A percentile compares a stretch with the other conserved stretches of the same genome.
Evolutionary conservation across 352 stramenopile genomes (phyloP).

Genomic region (Phytophthora idaei): DNA sequence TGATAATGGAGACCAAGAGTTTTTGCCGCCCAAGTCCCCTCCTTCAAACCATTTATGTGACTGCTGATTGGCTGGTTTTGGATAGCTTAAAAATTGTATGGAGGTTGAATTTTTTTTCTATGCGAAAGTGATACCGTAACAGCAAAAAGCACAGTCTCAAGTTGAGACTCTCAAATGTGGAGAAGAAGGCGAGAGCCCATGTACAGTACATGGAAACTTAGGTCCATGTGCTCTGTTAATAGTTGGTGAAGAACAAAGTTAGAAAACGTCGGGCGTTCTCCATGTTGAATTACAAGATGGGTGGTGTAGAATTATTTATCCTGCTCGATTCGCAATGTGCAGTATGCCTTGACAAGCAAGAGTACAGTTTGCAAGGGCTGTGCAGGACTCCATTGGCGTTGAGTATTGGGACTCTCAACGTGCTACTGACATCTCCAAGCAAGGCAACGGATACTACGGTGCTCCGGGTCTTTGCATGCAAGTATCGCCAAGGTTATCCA

Average conservation of each 20-base stretch:
- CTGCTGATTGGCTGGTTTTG: constrained; percentile 6
- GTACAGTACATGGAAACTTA: too few relatives aligned
- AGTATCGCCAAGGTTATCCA: too few relatives aligned
- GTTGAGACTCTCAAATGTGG: neutral
- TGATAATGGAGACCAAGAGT: constrained; percentile 30
- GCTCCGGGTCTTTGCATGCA: too few relatives aligned
- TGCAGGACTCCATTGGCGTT: too few relatives aligned
- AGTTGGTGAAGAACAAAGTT: too few relatives aligned
- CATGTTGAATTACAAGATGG: neutral
- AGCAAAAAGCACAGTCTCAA: neutral
- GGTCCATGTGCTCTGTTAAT: too few relatives aligned
- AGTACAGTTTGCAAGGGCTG: too few relatives aligned
- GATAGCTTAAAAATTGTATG: constrained; percentile 4
- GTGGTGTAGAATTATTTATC: neutral
- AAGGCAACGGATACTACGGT: too few relatives aligned
- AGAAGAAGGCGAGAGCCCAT: neutral
- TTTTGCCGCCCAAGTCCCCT: constrained; percentile 15
- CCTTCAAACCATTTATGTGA: constrained; percentile 2
- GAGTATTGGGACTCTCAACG: too few relatives aligned
- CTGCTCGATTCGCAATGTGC: neutral
- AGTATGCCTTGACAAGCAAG: too few relatives aligned
- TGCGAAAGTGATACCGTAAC: neutral
- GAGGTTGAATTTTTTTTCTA: neutral
- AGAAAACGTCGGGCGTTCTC: too few relatives aligned
- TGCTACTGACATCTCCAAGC: too few relatives aligned